Evolutionary conservation across 305 asterid genomes (phyloP).

Genomic region (Fraxinus angustifolia): DNA sequence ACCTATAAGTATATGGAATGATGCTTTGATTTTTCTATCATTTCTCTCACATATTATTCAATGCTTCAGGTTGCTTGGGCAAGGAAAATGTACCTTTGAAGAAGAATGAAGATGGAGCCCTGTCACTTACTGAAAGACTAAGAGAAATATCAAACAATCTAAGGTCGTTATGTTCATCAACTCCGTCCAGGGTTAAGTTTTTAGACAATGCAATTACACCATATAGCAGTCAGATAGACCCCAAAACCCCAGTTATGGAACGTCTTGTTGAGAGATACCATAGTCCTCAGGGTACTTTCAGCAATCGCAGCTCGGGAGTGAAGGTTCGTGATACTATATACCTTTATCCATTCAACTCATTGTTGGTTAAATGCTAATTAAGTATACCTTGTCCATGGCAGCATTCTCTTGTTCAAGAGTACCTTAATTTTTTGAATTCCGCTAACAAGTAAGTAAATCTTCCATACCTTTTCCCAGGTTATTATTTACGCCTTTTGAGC

Average conservation of each 20-base stretch:
- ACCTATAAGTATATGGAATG: neutral
- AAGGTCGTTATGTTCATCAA: conserved; percentile 45
- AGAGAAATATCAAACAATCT: conserved; percentile 50
- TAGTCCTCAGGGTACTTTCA: conserved; percentile 51
- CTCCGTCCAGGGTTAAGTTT: conserved; percentile 41
- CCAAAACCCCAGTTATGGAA: conserved; percentile 60
- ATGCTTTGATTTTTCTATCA: neutral
- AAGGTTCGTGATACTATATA: conserved; percentile 43
- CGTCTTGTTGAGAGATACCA: conserved; percentile 31
- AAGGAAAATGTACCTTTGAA: conserved; percentile 29
- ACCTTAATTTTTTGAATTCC: conserved; percentile 43
- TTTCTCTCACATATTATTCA: neutral
- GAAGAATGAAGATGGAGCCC: conserved; percentile 39
- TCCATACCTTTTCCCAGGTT: neutral
- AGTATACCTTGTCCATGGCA: conserved; percentile 19
- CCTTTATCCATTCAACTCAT: neutral
- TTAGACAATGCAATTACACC: conserved; percentile 36
- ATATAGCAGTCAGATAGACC: conserved; percentile 39
- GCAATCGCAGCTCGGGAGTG: conserved; percentile 49
- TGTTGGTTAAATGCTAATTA: neutral
- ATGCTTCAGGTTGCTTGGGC: conserved; percentile 28
- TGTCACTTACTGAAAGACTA: conserved; percentile 58
- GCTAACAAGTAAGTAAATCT: conserved; percentile 38
- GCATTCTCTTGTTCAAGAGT: conserved; percentile 40
- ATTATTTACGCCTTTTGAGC: neutral